phyloP scores from a whole-genome alignment of 1,284 basidiomycete species.

The Cystobasidiaceae sp. region DNA sequence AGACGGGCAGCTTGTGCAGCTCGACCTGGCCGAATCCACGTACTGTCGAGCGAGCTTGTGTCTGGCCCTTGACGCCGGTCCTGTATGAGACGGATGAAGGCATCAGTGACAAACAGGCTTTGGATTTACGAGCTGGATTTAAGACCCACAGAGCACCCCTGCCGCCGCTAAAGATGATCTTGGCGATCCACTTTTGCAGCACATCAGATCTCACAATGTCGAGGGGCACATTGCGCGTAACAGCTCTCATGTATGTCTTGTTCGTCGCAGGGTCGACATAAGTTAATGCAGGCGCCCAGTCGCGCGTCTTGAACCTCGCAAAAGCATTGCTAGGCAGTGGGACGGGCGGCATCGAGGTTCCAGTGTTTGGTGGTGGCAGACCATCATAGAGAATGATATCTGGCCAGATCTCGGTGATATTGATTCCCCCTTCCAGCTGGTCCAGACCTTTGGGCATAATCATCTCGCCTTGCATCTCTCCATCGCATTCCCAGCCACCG shows the following conservation, averaged over 20 bases:
- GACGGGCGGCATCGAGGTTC: constrained; percentile 34
- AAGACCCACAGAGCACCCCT: constrained; percentile 13
- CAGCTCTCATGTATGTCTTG: constrained; percentile 11
- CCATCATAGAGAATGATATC: constrained; percentile 42
- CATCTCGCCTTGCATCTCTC: constrained; percentile 38
- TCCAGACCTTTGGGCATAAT: constrained; percentile 34
- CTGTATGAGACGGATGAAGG: too few species aligned
- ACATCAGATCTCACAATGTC: constrained; percentile 27
- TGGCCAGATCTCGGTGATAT: constrained; percentile 37
- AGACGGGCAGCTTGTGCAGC: constrained; percentile 12
- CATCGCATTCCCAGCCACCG: constrained; percentile 36
- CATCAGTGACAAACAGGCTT: too few species aligned
- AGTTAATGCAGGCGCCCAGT: constrained; percentile 33
- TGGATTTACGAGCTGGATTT: too few species aligned
- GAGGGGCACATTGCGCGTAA: constrained; percentile 12
- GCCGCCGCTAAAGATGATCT: constrained; percentile 27
- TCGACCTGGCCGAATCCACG: constrained; percentile 26
- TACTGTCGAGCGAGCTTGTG: constrained; percentile 21
- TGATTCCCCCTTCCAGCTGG: constrained; percentile 31
- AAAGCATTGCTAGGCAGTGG: constrained; percentile 39
- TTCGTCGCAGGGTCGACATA: constrained; percentile 2
- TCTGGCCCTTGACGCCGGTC: constrained; percentile 24
- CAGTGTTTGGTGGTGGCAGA: constrained; percentile 22
- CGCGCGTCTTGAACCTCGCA: constrained; percentile 35
- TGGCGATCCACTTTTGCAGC: constrained; percentile 23